A percentile compares a stretch with the other conserved stretches of the same genome.
Evolutionary conservation across 2,329 filamentous ascomycete species (phyloP).

Genomic region (Furcasterigmium furcatum): DNA sequence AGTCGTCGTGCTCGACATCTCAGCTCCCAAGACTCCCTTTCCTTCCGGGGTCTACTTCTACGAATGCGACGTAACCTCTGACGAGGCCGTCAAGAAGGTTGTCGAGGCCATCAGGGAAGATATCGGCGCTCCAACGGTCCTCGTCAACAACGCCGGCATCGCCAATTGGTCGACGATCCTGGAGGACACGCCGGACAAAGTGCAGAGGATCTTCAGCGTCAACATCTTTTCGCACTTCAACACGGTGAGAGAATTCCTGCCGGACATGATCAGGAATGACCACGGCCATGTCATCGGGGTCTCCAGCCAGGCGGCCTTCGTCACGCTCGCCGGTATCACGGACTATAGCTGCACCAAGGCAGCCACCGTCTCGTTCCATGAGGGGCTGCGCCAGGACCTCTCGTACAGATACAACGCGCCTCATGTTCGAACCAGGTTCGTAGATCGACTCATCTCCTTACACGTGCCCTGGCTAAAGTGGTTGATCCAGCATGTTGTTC

Average conservation of each 20-base stretch:
- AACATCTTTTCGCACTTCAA: constrained; percentile 3
- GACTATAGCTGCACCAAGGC: constrained; percentile 2
- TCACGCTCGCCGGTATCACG: not conserved
- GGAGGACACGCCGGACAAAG: not conserved
- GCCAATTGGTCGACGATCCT: constrained; percentile 10
- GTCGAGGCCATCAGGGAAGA: constrained; percentile 35
- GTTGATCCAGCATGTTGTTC: too few species aligned
- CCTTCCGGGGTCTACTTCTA: constrained; percentile 2
- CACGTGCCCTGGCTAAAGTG: too few species aligned
- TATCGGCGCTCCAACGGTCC: constrained; percentile 45
- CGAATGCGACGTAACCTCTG: constrained; percentile 2
- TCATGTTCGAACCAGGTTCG: constrained; percentile 12
- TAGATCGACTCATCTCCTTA: not conserved
- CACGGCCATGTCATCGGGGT: constrained; percentile 1
- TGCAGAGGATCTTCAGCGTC: constrained; percentile 1
- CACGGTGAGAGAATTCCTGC: not conserved
- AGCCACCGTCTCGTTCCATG: constrained; percentile 1
- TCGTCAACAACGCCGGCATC: constrained; percentile 59
- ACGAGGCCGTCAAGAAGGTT: constrained; percentile 29
- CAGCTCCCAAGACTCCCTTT: constrained; percentile 1
- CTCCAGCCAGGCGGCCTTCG: not conserved
- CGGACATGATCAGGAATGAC: not conserved
- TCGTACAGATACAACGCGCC: not conserved
- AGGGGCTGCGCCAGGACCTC: constrained; percentile 3
- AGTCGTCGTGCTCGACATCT: constrained; percentile 7